Evolutionary conservation across 495 filamentous ascomycete genomes (phyloP), one percentile per base, ranked within the genome.

Genomic region (Xylaria telfairii): DNA sequence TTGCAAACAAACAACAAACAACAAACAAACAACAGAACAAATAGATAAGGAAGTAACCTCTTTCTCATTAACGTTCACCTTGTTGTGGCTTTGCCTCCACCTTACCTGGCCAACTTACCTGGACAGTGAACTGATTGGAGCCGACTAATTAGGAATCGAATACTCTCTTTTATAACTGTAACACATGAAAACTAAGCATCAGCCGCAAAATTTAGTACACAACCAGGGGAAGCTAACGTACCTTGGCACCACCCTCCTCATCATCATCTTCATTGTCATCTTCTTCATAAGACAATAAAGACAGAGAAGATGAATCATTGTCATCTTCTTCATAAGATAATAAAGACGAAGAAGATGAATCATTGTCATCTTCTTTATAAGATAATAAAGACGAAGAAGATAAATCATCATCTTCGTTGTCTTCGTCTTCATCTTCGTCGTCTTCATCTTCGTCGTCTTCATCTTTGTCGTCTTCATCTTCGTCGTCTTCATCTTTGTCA

Each of bases 371-470:
- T 7, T 60, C 65, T 1, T 73, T 56, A n/a, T n/a, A n/a, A n/a
- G n/a, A n/a, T n/a, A n/a, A n/a, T n/a, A n/a, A n/a, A n/a, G n/a
- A n/a, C n/a, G n/a, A n/a, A n/a, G n/a, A n/a, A n/a, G n/a, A n/a
- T n/a, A n/a, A n/a, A 0, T 46, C 57, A 0, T 67, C 70, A 2
- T 61, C 70, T 2, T 72, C 70, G 0, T 62, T 47, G 1, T 44
- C 56, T 0, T 61, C 64, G 6, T 60, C 65, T 1, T 73, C 62
- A n/a, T n/a, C n/a, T n/a, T n/a, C n/a, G n/a, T n/a, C n/a, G n/a
- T n/a, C n/a, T n/a, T n/a, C 65, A 2, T 21, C 65, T 0, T 73
- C 65, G 0, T 62, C 65, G 0, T 46, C 57, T 0, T 67, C 70
- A 2, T 61, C 70, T 2, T 72, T 65, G 0, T 62, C 54, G 1